Percentiles rank a stretch among this genome's conserved stretches.
Conservation (phyloP, 805 yeast species). For the Lipomyces orientalis region DNA sequence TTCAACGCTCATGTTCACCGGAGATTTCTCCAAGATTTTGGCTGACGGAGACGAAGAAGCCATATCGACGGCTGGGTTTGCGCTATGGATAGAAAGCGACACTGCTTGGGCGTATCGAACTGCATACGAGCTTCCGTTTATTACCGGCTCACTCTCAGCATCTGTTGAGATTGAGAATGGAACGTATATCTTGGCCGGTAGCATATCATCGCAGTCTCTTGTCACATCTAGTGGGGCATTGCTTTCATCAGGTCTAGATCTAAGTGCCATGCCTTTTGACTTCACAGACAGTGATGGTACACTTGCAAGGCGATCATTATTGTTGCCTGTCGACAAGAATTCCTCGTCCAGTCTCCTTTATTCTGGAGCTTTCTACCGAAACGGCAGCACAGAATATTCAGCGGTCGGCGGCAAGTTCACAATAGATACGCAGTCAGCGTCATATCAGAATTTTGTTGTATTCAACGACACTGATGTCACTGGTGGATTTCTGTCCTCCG, state of each 20-base stretch:
- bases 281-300: neutral
- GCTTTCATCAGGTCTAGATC: conserved; percentile 1
- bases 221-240: conserved; percentile 25
- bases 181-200: conserved; percentile 27
- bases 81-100: conserved; percentile 36
- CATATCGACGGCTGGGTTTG: conserved; percentile 30
- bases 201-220: conserved; percentile 19
- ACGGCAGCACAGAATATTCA: conserved; percentile 47
- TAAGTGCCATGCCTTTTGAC: conserved; percentile 20
- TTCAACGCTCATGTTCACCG: conserved; percentile 40
- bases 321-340: neutral
- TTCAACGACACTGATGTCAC: conserved; percentile 41
- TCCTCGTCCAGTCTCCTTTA: conserved; percentile 35
- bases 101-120: conserved; percentile 25
- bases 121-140: conserved; percentile 21
- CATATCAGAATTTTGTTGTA: conserved; percentile 43
- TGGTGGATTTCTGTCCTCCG: conserved; percentile 37
- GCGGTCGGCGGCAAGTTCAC: conserved; percentile 66
- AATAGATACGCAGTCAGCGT: conserved; percentile 34
- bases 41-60: conserved; percentile 13
- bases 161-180: conserved; percentile 15
- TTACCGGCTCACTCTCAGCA: conserved; percentile 24
- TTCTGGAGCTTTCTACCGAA: conserved; percentile 54
- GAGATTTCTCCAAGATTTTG: conserved; percentile 36
- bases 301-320: neutral